Evolutionary conservation across 1,284 basidiomycete species (phyloP), one percentile per base, ranked within the genome.

Genomic region (Cryptococcus sp.): DNA sequence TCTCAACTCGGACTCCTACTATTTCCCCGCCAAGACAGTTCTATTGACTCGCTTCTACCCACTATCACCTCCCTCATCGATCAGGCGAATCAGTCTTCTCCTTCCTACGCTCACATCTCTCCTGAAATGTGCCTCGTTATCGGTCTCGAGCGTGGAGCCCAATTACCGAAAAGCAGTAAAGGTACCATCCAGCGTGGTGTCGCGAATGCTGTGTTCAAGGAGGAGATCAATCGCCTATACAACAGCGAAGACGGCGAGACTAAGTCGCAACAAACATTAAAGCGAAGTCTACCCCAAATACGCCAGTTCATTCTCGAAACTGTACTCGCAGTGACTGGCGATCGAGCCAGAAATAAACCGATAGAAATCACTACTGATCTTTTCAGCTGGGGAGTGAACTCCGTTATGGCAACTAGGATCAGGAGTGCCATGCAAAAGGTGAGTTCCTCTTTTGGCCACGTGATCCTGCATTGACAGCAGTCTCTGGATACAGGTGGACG

Each of bases 371-470:
- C 7, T 61, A 66, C 60, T 10, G 75, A 76, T 51, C 59, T 77
- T n/a, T 73, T 75, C 56, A 59, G 58, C 23, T 66, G 69, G 41
- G 76, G 76, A 10, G 62, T 77, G 7, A 67, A 74, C 46, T 77
- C 76, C 21, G 61, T 77, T 19, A 67, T 72, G 57, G 73, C 76
- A n/a, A 69, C 64, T 11, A 63, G 73, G 48, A 59, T 77, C 21
- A 54, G 75, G 31, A 55, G 61, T 10, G 53, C 54, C 7, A 55
- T 74, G 16, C 52, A 58, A 11, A 62, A 59, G 48, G 70, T 73
- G 46, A 47, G 64, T 56, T n/a, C n/a, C n/a, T n/a, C n/a, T n/a
- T n/a, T n/a, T n/a, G n/a, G n/a, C n/a, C n/a, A n/a, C n/a, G n/a
- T n/a, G n/a, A n/a, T n/a, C n/a, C n/a, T n/a, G n/a, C n/a, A n/a